Conservation (phyloP, 805 yeast genomes). For the Debaryomyces maramus region DNA sequence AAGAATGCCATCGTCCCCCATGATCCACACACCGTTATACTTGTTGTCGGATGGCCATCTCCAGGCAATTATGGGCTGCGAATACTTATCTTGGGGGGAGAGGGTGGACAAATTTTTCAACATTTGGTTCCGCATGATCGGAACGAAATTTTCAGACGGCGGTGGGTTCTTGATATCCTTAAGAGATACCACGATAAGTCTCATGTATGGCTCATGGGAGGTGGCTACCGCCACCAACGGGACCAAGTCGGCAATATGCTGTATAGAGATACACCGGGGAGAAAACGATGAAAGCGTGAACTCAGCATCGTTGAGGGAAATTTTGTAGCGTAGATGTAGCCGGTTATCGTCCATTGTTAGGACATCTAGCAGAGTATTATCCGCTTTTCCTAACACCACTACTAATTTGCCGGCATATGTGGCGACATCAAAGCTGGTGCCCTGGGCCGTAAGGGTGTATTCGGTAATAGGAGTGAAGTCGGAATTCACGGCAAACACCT, state of each 20-base stretch:
- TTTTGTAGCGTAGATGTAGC: slow-evolving; percentile 38
- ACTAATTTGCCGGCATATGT: slow-evolving; percentile 29
- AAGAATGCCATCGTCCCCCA: slow-evolving; percentile 67
- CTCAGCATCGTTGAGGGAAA: slow-evolving; percentile 73
- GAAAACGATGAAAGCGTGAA: slow-evolving; percentile 65
- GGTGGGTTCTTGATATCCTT: slow-evolving; percentile 24
- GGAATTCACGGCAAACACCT: slow-evolving; percentile 24
- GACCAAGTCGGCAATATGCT: slow-evolving; percentile 9
- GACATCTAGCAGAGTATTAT: slow-evolving; percentile 58
- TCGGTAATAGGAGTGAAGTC: slow-evolving; percentile 11
- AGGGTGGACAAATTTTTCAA: slow-evolving; percentile 39
- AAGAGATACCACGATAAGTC: slow-evolving; percentile 57
- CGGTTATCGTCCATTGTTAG: slow-evolving; percentile 22
- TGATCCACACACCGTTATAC: slow-evolving; percentile 60
- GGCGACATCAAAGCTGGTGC: slow-evolving; percentile 50
- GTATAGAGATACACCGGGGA: slow-evolving; percentile 45
- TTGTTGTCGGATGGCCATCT: slow-evolving; percentile 21
- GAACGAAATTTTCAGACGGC: background rate
- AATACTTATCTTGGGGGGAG: slow-evolving; percentile 70
- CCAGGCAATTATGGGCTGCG: slow-evolving; percentile 52
- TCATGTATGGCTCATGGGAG: slow-evolving; percentile 75
- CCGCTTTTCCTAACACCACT: slow-evolving; percentile 57
- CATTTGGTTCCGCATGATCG: slow-evolving; percentile 27
- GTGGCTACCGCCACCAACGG: slow-evolving; percentile 62
- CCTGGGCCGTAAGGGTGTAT: slow-evolving; percentile 47